A percentile compares a stretch with the other conserved stretches of the same genome.
Evolutionary conservation across 192 early-diverging fungal genomes (phyloP).

Genomic region (Pecoramyces ruminantium): DNA sequence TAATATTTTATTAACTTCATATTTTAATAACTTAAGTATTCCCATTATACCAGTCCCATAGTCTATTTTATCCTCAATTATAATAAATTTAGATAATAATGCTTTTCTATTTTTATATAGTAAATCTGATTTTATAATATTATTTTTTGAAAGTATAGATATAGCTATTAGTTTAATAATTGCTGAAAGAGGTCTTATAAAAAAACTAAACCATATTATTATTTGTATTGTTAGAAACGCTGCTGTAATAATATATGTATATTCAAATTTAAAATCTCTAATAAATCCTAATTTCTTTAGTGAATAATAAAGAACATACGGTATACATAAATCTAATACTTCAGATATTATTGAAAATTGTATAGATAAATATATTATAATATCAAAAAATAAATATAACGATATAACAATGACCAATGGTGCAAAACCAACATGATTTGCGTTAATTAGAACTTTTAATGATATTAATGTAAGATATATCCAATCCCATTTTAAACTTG

Average conservation of each 20-base stretch:
- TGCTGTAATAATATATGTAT: not conserved
- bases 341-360: not conserved
- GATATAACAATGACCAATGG: not conserved
- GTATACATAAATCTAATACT: not conserved
- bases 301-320: not conserved
- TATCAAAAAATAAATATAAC: not conserved
- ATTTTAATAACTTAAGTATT: not conserved
- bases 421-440: not conserved
- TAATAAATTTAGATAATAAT: not conserved
- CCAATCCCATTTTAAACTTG: not conserved
- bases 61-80: not conserved
- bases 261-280: not conserved
- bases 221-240: not conserved
- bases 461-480: not conserved
- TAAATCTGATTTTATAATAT: not conserved
- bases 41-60: not conserved
- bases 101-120: not conserved
- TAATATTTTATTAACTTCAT: not conserved
- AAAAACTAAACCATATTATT: not conserved
- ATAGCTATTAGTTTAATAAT: not conserved
- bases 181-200: not conserved
- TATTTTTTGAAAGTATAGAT: not conserved
- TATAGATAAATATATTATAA: not conserved
- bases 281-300: not conserved
- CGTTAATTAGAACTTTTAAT: not conserved